These are phyloP conservation scores for Tolypocladium nubicola DNA, from an alignment of 2,329 filamentous ascomycete genomes.

Conservation along the genomic window DNA sequence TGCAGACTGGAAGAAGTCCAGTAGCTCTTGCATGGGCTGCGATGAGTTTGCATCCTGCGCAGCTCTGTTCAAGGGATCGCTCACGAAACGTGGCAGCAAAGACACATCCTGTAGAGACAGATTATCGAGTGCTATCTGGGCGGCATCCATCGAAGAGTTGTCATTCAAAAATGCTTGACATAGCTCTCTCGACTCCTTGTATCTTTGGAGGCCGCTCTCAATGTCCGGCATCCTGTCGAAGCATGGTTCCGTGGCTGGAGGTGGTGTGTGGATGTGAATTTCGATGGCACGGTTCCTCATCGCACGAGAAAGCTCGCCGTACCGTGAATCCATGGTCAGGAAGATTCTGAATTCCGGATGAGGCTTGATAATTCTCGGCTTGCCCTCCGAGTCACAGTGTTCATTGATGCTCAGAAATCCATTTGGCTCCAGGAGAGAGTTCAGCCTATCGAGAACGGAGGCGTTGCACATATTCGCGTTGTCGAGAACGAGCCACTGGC, in stretches of 20 bases:
- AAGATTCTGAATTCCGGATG: constrained; percentile 88
- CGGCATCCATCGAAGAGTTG: constrained; percentile 13
- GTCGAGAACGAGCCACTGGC: constrained; percentile 89
- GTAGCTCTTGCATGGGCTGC: constrained; percentile 11
- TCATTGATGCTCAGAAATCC: constrained; percentile 88
- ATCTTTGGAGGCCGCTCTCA: constrained; percentile 39
- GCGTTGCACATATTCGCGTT: constrained; percentile 96
- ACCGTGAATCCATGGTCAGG: constrained; percentile 81
- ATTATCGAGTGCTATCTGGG: constrained; percentile 31
- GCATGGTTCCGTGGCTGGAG: constrained; percentile 19
- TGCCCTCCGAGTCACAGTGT: constrained; percentile 72
- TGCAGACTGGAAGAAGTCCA: constrained; percentile 20
- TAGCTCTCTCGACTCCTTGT: constrained; percentile 25
- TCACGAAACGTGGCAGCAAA: constrained; percentile 23
- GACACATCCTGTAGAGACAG: constrained; percentile 35
- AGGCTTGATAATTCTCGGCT: constrained; percentile 67
- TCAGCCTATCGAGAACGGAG: constrained; percentile 86
- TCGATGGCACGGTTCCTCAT: constrained; percentile 96
- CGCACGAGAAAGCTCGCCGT: constrained; percentile 87
- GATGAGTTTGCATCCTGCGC: constrained; percentile 2
- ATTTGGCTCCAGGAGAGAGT: constrained; percentile 85
- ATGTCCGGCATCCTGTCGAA: constrained; percentile 32
- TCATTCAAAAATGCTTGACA: constrained; percentile 14
- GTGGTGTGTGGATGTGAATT: constrained; percentile 56
- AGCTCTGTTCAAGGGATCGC: constrained; percentile 9